Base-by-base conservation (phyloP, 768 basidiomycete species). In the Mycena metata region DNA sequence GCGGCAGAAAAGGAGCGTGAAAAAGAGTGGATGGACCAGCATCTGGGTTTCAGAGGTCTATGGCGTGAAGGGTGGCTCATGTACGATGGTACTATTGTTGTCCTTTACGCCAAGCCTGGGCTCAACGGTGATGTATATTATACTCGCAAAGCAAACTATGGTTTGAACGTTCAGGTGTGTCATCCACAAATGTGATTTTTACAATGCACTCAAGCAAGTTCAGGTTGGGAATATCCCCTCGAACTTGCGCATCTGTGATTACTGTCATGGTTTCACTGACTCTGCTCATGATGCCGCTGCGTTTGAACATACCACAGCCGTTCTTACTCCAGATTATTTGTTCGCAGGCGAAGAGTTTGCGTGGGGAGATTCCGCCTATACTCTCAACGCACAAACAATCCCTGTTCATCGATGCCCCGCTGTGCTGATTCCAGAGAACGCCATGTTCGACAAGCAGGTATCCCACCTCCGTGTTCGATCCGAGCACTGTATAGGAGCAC, bases 61-160 rank as follows among this genome's bases (percentile, higher is more conserved):
- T 82, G 79, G 80, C 62, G 76, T 19, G 80, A 83, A 8, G 80
- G 80, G 2, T 82, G 75, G 73, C 39, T 79, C 1, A 81, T 79
- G 75, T 79, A 79, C 60, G 79, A 81, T 73, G 80, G 79, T 1
- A 81, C 79, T 0, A 78, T 78, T 63, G 74, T 81, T 17, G 72
- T 73, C 11, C 73, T 80, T 2, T 76, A 72, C 50, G 30, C 55
- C 11, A 78, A 78, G 41, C 78, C 78, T 26, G 74, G 73, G 33
- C 30, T 73, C 4, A 72, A 81, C 62, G 77, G 80, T 21, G 76
- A 79, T 72, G 76, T 75, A 19, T 82, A 81, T 51, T 81, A 71
- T 56, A 78, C 79, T 8, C 65, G 78, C 1, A 81, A 81, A 64
- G 55, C 39, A 10, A 80, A 79, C 51, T 80, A 82, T 77, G 81